Base-by-base conservation (phyloP, 75 land plant genomes). In the Cunninghamia lanceolata region DNA sequence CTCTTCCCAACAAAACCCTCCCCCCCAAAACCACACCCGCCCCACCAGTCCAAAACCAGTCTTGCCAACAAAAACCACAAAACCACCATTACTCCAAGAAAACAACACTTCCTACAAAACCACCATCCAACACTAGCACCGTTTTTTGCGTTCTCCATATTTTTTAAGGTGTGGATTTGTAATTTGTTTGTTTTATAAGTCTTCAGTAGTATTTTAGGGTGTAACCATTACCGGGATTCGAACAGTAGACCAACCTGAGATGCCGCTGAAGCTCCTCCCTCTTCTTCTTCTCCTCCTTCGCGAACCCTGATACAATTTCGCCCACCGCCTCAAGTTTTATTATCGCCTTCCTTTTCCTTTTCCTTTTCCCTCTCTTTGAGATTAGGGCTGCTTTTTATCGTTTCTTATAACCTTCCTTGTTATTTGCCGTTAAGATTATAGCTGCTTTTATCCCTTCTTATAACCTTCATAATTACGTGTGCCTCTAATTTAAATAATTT, bases 211-310 rank as follows among this genome's bases (percentile, higher is more conserved):
- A 43, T 21, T 56, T 19, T 63, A 63, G 68, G 68, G 45, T 80
- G 43, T 80, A 1, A 71, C 75, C 75, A 71, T n/a, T 80, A 80
- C 32, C 47, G 32, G 50, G 82, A 80, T 80, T 80, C 47, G 50
- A 80, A 80, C 50, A 80, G 82, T 80, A 80, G 82, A 80, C 82
- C 82, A 77, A 77, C 80, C 80, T 77, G 39, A 5, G 46, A 2
- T 9, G 45, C 82, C 82, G 46, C 82, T 34, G 36, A 2, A 30
- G 75, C 75, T 71, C 75, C 75, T 71, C 34, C 75, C n/a, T n/a
- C n/a, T 63, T n/a, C 68, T 8, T 63, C 75, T 70, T 30, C 35
- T 9, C 34, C 13, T 30, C 47, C 82, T 80, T 4, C 82, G 34
- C 82, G 32, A 80, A 80, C 82, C 82, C 82, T 80, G n/a, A 45